phyloP scores from a whole-genome alignment of 176 grass and related monocot genomes.

The Aechmea fasciata region DNA sequence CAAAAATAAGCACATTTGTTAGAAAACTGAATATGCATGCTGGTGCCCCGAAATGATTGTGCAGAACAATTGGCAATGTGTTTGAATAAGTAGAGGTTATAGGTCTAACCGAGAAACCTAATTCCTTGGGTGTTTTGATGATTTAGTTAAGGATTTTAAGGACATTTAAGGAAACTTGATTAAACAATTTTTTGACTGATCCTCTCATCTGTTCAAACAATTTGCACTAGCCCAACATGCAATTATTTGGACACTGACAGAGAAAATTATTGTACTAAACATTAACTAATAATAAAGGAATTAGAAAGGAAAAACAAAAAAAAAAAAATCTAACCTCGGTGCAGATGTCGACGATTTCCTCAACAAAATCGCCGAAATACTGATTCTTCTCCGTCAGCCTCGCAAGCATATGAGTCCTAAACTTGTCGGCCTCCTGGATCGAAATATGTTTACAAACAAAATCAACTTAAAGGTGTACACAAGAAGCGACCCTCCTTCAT shows the following conservation, averaged over 20 bases:
- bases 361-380: slow-evolving; percentile 64
- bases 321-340: slow-evolving; percentile 41
- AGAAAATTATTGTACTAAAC: not conserved
- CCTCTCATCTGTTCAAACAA: no score
- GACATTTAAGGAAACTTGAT: no score
- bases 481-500: no score
- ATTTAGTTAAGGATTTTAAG: no score
- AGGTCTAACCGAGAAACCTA: no score
- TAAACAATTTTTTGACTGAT: no score
- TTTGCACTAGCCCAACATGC: no score
- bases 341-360: slow-evolving; percentile 79
- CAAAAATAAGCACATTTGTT: not conserved
- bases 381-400: slow-evolving; percentile 64
- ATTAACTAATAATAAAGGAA: not conserved
- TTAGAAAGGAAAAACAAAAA: not conserved
- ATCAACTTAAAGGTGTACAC: not conserved
- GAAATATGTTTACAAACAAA: not conserved
- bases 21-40: not conserved
- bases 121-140: no score
- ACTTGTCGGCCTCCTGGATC: slow-evolving; percentile 65
- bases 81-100: no score
- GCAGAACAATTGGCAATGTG: no score
- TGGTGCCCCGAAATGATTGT: no score
- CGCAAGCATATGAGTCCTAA: slow-evolving; percentile 71
- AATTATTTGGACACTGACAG: no score